Conservation (phyloP, 345 rosid species). For the Cardiospermum halicacabum region DNA sequence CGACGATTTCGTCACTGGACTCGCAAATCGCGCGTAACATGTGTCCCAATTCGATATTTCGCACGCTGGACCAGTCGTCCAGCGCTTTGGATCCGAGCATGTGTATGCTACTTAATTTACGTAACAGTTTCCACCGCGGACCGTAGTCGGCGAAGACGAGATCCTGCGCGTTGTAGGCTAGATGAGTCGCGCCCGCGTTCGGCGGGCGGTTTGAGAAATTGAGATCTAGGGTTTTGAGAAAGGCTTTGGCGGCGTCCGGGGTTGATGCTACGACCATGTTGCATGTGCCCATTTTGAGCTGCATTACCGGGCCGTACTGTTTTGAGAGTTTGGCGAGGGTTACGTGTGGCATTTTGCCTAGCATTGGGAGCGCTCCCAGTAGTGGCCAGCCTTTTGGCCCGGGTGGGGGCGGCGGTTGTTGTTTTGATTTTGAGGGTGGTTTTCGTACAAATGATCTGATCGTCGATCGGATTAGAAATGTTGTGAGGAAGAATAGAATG, state of each 20-base stretch:
- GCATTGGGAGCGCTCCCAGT: conserved; percentile 46
- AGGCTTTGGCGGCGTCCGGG: conserved; percentile 47
- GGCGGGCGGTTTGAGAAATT: conserved; percentile 58
- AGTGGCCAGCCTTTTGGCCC: conserved; percentile 62
- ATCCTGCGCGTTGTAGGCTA: conserved; percentile 55
- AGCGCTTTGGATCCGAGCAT: conserved; percentile 61
- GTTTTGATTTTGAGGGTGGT: too few relatives aligned
- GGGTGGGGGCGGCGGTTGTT: conserved; percentile 25
- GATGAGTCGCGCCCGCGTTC: conserved; percentile 46
- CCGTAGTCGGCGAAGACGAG: conserved; percentile 61
- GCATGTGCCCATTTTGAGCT: conserved; percentile 47
- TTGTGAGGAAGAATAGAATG: conserved; percentile 28
- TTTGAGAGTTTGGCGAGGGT: conserved; percentile 43
- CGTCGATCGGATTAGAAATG: conserved; percentile 19
- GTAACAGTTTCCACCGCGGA: conserved; percentile 45
- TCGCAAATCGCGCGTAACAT: conserved; percentile 44
- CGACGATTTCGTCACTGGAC: too few relatives aligned
- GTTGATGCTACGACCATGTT: conserved; percentile 56
- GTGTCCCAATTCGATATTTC: conserved; percentile 34
- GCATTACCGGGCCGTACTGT: conserved; percentile 46
- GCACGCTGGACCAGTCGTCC: conserved; percentile 35
- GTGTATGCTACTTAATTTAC: conserved; percentile 55
- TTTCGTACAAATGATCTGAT: too few relatives aligned
- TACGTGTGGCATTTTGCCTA: conserved; percentile 57
- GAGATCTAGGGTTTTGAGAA: conserved; percentile 46